Evolutionary conservation across 2,329 filamentous ascomycete genomes (phyloP).

Genomic region (Trichoderma citrinoviride): DNA sequence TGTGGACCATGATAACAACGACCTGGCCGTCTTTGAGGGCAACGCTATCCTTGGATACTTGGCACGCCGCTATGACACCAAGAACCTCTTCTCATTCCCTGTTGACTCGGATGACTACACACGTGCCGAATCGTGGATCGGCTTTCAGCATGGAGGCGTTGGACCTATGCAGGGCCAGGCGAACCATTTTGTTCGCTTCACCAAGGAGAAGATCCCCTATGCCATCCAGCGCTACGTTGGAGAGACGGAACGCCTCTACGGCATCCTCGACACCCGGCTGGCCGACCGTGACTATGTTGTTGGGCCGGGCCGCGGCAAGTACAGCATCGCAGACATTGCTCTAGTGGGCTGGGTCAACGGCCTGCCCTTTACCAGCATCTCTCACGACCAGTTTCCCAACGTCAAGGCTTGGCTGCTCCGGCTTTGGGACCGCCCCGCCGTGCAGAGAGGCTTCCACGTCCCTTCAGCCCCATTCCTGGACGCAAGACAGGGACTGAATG

Average conservation of each 20-base stretch:
- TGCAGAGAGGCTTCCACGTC: slow-evolving; percentile 71
- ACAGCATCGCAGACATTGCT: slow-evolving; percentile 69
- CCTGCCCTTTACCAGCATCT: slow-evolving; percentile 43
- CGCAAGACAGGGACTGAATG: slow-evolving; percentile 24
- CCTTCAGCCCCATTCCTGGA: slow-evolving; percentile 53
- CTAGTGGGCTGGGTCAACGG: slow-evolving; percentile 66
- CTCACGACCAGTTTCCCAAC: slow-evolving; percentile 60
- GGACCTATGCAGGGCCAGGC: slow-evolving; percentile 73
- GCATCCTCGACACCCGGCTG: slow-evolving; percentile 67
- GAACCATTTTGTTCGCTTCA: slow-evolving; percentile 68
- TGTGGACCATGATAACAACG: slow-evolving; percentile 62
- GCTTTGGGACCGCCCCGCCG: slow-evolving; percentile 63
- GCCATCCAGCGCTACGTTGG: slow-evolving; percentile 71
- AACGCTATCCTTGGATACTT: slow-evolving; percentile 73
- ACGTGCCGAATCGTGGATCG: slow-evolving; percentile 50
- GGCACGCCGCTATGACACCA: slow-evolving; percentile 66
- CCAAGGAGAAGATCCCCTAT: slow-evolving; percentile 68
- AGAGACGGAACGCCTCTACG: slow-evolving; percentile 72
- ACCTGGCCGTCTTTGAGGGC: slow-evolving; percentile 69
- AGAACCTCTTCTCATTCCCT: slow-evolving; percentile 42
- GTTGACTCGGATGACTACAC: slow-evolving; percentile 40
- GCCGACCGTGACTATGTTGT: slow-evolving; percentile 49
- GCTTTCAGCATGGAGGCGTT: slow-evolving; percentile 72
- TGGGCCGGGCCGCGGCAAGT: slow-evolving; percentile 54
- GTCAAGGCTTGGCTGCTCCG: slow-evolving; percentile 72